Evolutionary conservation across 1,284 basidiomycete species (phyloP).

Genomic region (Mycosarcoma mackinlayi): DNA sequence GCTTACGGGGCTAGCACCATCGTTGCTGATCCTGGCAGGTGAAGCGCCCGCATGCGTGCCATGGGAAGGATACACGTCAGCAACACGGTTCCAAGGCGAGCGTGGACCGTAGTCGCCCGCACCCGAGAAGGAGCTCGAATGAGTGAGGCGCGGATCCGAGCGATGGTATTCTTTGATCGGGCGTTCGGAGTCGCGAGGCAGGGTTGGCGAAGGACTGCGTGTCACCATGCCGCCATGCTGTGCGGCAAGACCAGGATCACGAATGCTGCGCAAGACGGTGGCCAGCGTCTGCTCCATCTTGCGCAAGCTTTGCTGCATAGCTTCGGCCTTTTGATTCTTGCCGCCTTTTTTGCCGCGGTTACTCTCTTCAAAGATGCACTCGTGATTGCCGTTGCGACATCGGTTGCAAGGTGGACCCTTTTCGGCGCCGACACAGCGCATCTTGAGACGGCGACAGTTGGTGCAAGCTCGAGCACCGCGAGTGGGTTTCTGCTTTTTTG

Average conservation of each 20-base stretch:
- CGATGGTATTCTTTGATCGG: slow-evolving; percentile 7
- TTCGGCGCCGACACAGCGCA: slow-evolving; percentile 96
- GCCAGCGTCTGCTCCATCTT: slow-evolving; percentile 66
- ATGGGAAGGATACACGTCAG: slow-evolving; percentile 27
- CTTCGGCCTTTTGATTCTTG: slow-evolving; percentile 63
- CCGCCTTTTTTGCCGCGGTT: slow-evolving; percentile 66
- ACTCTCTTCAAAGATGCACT: slow-evolving; percentile 67
- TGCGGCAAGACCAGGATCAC: slow-evolving; percentile 52
- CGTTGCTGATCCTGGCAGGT: slow-evolving; percentile 26
- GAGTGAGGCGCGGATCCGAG: slow-evolving; percentile 35
- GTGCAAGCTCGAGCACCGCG: slow-evolving; percentile 80
- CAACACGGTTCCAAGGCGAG: slow-evolving; percentile 33
- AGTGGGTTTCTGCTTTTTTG: slow-evolving; percentile 64
- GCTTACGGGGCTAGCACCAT: slow-evolving; percentile 39
- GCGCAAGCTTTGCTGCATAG: slow-evolving; percentile 63
- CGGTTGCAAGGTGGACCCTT: slow-evolving; percentile 88
- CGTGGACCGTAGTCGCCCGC: slow-evolving; percentile 24
- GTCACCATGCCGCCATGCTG: slow-evolving; percentile 55
- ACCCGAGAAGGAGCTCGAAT: slow-evolving; percentile 28
- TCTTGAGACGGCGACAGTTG: slow-evolving; percentile 94
- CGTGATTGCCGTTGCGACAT: slow-evolving; percentile 62
- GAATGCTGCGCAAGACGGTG: slow-evolving; percentile 61
- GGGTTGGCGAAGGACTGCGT: slow-evolving; percentile 38
- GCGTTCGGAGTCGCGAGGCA: slow-evolving; percentile 13
- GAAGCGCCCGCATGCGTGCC: slow-evolving; percentile 18